These are phyloP conservation scores for Glomus cerebriforme DNA, from an alignment of 192 early-diverging fungal genomes.

Conservation along the genomic window DNA sequence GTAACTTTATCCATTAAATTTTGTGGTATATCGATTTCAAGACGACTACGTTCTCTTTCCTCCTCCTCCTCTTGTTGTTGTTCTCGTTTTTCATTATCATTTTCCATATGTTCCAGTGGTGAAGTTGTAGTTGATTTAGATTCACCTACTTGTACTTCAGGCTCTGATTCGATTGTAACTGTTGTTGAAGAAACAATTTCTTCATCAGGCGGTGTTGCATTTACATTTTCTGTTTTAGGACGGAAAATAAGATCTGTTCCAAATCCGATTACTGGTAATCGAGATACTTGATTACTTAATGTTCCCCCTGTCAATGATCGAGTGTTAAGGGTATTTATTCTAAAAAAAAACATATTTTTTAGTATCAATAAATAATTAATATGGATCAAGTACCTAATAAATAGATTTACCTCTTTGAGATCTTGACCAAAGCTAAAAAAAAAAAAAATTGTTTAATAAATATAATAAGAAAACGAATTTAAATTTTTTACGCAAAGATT, in stretches of 20 bases:
- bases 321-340: conserved; percentile 27
- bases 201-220: neutral
- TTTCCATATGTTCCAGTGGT: neutral
- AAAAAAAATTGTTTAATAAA: neutral
- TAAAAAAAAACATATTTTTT: neutral
- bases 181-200: neutral
- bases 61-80: neutral
- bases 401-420: neutral
- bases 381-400: neutral
- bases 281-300: conserved; percentile 8
- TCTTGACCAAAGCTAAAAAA: neutral
- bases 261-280: neutral
- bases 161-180: neutral
- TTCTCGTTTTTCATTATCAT: neutral
- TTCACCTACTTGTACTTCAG: neutral
- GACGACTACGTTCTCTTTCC: neutral
- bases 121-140: neutral
- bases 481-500: too few species aligned
- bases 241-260: neutral
- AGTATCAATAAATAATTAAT: neutral
- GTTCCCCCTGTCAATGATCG: neutral
- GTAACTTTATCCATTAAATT: neutral
- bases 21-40: neutral
- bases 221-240: neutral
- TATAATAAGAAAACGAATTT: neutral